Evolutionary conservation across 148 eudicot species (phyloP).

Genomic region (Simmondsia chinensis): DNA sequence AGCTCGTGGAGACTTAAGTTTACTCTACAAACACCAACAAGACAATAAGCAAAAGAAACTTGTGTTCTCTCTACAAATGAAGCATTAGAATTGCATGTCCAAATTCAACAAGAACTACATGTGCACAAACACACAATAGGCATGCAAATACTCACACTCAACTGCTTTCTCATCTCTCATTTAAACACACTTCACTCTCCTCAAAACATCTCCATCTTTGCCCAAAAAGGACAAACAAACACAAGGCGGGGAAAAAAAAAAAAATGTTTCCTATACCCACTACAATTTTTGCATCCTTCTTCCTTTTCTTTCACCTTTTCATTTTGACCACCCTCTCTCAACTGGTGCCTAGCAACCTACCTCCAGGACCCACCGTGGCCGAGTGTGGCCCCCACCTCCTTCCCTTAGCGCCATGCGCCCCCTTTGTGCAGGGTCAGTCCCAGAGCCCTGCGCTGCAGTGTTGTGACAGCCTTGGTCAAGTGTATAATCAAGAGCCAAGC

Average conservation of each 20-base stretch:
- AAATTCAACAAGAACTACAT: too few relatives aligned
- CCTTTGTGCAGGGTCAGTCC: conserved; percentile 51
- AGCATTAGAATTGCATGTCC: conserved; percentile 17
- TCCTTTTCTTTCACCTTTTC: conserved; percentile 13
- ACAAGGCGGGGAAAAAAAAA: not conserved
- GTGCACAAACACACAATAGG: conserved; percentile 22
- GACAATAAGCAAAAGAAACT: too few relatives aligned
- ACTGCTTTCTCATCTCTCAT: conserved; percentile 13
- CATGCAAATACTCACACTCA: conserved; percentile 22
- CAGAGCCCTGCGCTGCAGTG: conserved; percentile 34
- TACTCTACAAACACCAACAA: too few relatives aligned
- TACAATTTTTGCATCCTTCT: conserved; percentile 6
- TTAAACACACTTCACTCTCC: not conserved
- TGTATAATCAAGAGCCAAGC: conserved; percentile 25
- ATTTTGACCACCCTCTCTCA: conserved; percentile 21
- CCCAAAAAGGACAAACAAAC: not conserved
- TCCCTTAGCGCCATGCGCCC: conserved; percentile 36
- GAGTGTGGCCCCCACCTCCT: conserved; percentile 40
- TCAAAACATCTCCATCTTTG: not conserved
- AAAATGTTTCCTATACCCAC: not conserved
- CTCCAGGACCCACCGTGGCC: conserved; percentile 23
- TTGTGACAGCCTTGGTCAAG: conserved; percentile 35
- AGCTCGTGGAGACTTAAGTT: too few relatives aligned
- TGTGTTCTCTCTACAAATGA: too few relatives aligned
- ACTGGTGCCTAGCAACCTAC: not conserved